Base-by-base conservation (phyloP, 1,284 basidiomycete species). In the Cutaneotrichosporon cyanovorans region DNA sequence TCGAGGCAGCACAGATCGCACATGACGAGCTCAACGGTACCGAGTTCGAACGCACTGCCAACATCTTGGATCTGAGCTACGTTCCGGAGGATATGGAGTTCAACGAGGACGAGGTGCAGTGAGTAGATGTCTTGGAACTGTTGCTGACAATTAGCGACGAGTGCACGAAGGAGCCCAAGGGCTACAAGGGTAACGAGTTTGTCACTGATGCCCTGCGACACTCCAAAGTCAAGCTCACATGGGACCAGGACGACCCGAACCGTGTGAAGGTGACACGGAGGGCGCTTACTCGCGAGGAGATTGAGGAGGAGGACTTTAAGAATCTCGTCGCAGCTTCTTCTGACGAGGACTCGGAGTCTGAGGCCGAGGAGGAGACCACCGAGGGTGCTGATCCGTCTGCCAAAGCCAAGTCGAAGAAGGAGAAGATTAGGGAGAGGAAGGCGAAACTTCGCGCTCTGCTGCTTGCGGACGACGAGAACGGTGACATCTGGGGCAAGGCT, bases 191-290 rank as follows among this genome's bases (percentile, higher is more conserved):
- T 1, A 78, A 93, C 28, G 90, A 98, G 40, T 99, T 93, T 62
- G 84, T 86, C 23, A 99, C 95, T 1, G 89, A 93, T 65, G 92
- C 92, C 7, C 79, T 99, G n/a, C 84, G 95, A 8, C 92, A 98
- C 68, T 98, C 95, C 12, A 92, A 90, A 74, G 93, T 98, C 57
- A 93, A 88, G 63, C 77, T 98, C 21, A 97, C 93, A 9, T 99
- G 95, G 95, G 95, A 98, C 63, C 88, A 92, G 55, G 95, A 98
- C 69, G 93, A 98, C 61, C 84, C 88, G 2, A 86, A 93, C 64
- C 84, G 95, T 16, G 78, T 77, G 51, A 82, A 83, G 48, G 62
- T 95, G 38, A 89, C 88, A 10, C 81, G 91, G 42, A 80, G 88
- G 35, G 73, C 77, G 12, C 74, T 95, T 42, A 81, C 85, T 0